Base-by-base conservation (phyloP, 2,329 filamentous ascomycete species). In the Cadophora malorum region DNA sequence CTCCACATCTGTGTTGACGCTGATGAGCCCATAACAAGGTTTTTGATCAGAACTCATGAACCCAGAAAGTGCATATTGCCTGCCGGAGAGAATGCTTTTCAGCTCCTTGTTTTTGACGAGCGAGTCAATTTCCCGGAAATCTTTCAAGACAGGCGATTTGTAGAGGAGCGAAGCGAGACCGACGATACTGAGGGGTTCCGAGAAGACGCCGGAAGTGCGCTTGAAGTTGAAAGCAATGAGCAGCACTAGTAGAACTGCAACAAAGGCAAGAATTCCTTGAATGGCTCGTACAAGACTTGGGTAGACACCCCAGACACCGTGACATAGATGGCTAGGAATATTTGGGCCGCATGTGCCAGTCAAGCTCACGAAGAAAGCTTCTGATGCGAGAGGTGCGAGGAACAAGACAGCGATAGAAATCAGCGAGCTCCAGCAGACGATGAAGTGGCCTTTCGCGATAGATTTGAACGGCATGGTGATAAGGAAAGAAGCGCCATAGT, bases 181-280 rank as follows among this genome's bases (percentile, higher is more conserved):
- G 19, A 67, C 70, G 12, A 76, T 70, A 60, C 72, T 75, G 8
- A 71, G 67, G 0, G 74, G 73, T 23, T 76, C 73, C 3, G 74
- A 71, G 41, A 68, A 73, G 12, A 75, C 68, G 16, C 74, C 74
- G 23, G 72, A 72, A n/a, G 35, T 64, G 9, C 71, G 66, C 16
- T 66, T 66, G n/a, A 55, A 63, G 16, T 65, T 66, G 45, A 66
- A 63, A 21, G 71, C 56, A 6, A 71, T 64, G 6, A 76, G 28
- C 1, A 64, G 50, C 3, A 69, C 45, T 14, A 72, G 61, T 16
- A 76, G 49, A 16, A 74, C 16, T 5, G 69, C 72, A 10, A 74
- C 68, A 45, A 72, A 70, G n/a, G 68, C 67, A 4, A 76, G 66
- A 12, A 76, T 61, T 2, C 68, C 74, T 35, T 76, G 60, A 12